Conservation (phyloP, 495 filamentous ascomycete genomes). For the Endocarpon pusillum region DNA sequence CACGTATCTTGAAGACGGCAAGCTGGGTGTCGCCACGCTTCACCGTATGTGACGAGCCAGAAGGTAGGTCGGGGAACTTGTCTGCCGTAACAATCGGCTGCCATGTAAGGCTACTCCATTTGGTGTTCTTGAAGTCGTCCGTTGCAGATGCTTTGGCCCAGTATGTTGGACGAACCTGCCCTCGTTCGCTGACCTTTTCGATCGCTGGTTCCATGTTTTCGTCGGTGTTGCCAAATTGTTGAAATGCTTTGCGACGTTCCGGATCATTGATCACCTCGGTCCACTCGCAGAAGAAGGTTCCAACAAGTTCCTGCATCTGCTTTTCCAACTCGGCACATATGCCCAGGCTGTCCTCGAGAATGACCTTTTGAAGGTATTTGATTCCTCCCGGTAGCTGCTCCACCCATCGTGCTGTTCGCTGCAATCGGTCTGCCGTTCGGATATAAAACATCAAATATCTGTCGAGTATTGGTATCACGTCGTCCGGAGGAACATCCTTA, state of each 20-base stretch:
- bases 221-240: constrained; percentile 74
- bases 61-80: constrained; percentile 58
- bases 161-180: constrained; percentile 60
- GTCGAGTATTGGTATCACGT: constrained; percentile 75
- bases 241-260: constrained; percentile 51
- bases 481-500: constrained; percentile 75
- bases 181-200: constrained; percentile 58
- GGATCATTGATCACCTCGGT: constrained; percentile 65
- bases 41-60: constrained; percentile 49
- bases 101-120: constrained; percentile 66
- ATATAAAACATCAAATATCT: constrained; percentile 95
- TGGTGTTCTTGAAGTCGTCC: constrained; percentile 56
- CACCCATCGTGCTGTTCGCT: constrained; percentile 86
- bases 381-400: constrained; percentile 79
- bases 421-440: constrained; percentile 85
- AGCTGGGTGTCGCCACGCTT: constrained; percentile 88
- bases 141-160: constrained; percentile 58
- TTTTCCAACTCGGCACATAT: constrained; percentile 73
- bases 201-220: constrained; percentile 47
- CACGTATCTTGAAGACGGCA: constrained; percentile 75
- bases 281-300: constrained; percentile 92
- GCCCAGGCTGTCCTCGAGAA: constrained; percentile 78
- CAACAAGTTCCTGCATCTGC: constrained; percentile 81
- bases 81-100: constrained; percentile 63
- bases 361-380: constrained; percentile 64